Conservation (phyloP, 768 basidiomycete genomes). For the Pisolithus tinctorius region DNA sequence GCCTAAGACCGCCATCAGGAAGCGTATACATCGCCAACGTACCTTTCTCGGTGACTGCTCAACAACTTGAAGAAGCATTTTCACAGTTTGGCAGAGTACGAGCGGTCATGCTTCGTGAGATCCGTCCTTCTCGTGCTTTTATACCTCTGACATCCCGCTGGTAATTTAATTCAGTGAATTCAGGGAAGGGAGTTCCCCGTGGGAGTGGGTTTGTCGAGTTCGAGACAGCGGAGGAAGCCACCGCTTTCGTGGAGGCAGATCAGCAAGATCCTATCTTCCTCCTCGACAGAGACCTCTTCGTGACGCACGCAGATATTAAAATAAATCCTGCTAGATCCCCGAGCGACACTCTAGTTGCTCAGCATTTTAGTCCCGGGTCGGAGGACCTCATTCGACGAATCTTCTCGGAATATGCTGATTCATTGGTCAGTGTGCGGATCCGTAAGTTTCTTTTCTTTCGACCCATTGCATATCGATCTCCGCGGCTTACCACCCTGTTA, state of each 20-base stretch:
- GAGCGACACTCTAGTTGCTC: conserved; percentile 26
- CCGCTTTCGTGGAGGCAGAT: conserved; percentile 29
- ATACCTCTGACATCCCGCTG: not conserved
- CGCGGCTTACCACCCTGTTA: conserved; percentile 9
- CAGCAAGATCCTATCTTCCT: conserved; percentile 43
- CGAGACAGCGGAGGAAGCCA: conserved; percentile 29
- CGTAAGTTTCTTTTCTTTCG: conserved; percentile 9
- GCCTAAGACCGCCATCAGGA: conserved; percentile 22
- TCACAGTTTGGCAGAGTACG: conserved; percentile 36
- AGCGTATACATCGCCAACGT: conserved; percentile 46
- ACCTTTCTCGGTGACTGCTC: conserved; percentile 39
- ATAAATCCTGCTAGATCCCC: conserved; percentile 11
- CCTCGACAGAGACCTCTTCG: conserved; percentile 36
- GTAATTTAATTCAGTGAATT: conserved; percentile 12
- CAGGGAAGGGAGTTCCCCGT: conserved; percentile 30
- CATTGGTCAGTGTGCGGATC: conserved; percentile 25
- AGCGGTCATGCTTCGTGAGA: conserved; percentile 37
- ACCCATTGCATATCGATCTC: not conserved
- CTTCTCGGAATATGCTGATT: conserved; percentile 16
- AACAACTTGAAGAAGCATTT: conserved; percentile 36
- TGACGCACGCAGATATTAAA: conserved; percentile 31
- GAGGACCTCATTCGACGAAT: conserved; percentile 20
- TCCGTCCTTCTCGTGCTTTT: not conserved
- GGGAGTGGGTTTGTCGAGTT: conserved; percentile 46
- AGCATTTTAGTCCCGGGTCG: conserved; percentile 16